Conservation (phyloP, 805 yeast genomes). For the Myxozyma neglecta region DNA sequence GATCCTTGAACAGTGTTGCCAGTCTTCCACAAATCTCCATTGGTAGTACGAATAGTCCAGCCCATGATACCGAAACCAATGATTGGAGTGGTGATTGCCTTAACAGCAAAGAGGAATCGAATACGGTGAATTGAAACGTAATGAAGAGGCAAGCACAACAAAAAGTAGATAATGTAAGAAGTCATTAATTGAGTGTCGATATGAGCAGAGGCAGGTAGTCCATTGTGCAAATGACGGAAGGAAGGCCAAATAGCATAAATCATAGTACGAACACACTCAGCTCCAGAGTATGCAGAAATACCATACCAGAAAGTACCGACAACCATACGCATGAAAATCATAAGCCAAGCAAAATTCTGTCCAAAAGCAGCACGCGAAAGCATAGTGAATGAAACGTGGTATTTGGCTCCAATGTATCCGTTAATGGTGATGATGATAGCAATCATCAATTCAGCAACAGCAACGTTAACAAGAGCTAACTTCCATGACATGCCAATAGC, state of each 20-base stretch:
- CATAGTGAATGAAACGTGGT: constrained; percentile 85
- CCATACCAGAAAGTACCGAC: constrained; percentile 89
- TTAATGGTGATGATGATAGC: constrained; percentile 67
- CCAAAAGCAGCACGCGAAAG: constrained; percentile 82
- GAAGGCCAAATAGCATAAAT: constrained; percentile 67
- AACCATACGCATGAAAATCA: constrained; percentile 75
- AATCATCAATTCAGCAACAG: constrained; percentile 45
- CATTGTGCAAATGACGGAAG: constrained; percentile 45
- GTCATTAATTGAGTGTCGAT: constrained; percentile 34
- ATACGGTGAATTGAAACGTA: constrained; percentile 30
- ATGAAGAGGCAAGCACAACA: constrained; percentile 29
- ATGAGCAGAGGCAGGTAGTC: constrained; percentile 54
- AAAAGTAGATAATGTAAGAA: constrained; percentile 34
- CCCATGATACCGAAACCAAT: constrained; percentile 33
- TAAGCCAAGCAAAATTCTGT: constrained; percentile 69
- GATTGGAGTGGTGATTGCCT: constrained; percentile 31
- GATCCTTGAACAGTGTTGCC: constrained; percentile 54
- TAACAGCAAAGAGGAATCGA: constrained; percentile 32
- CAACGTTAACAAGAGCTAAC: constrained; percentile 28
- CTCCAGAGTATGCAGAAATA: constrained; percentile 83
- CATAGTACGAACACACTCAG: constrained; percentile 78
- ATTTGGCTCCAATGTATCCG: constrained; percentile 75
- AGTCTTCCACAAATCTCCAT: constrained; percentile 57
- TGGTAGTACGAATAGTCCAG: constrained; percentile 57
- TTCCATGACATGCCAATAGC: constrained; percentile 31